Base-by-base conservation (phyloP, 495 filamentous ascomycete genomes). In the Neurospora discreta region DNA sequence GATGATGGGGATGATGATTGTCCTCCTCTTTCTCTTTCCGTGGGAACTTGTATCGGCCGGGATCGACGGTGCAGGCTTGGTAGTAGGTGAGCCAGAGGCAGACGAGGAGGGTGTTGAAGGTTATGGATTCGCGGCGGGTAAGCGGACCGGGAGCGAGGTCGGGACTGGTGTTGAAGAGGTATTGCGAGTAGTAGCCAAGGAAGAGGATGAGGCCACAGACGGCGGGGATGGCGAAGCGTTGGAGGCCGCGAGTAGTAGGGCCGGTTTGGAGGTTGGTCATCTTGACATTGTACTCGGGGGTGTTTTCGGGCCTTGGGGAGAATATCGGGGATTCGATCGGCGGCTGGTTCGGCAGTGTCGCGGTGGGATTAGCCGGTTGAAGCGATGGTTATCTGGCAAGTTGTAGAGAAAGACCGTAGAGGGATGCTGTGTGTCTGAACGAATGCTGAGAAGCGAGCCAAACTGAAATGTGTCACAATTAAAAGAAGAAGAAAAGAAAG, bases 51-150 rank as follows among this genome's bases (percentile, higher is more conserved):
- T 83, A 86, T 16, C 80, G 84, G 11, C 95, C 95, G 0, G 95
- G 92, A 76, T 97, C 87, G 75, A 91, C 90, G 73, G 87, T 87
- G 77, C 92, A 93, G 41, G 93, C 86, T 73, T 88, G 84, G 75
- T 87, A 88, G 81, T 97, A 98, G 73, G 88, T 92, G 73, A 91
- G 88, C 87, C 92, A 93, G 39, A 97, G 87, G 73, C 88, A 91
- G 23, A 83, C 69, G 1, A 97, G 84, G 39, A 94, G 85, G 23
- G 80, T 70, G 80, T 99, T 98, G 82, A 98, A 93, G 73, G 86
- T 84, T 80, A 89, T 81, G 26, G 83, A 76, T 81, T 98, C 83
- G 67, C 80, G 80, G 30, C 75, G 77, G n/a, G 83, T 85, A 30
- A 97, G 85, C 0, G 91, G 89, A 23, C 86, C 87, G 0, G 91